A percentile compares a stretch with the other conserved stretches of the same genome.
phyloP scores from a whole-genome alignment of 2,329 filamentous ascomycete species.

The Incumbomyces lentus region DNA sequence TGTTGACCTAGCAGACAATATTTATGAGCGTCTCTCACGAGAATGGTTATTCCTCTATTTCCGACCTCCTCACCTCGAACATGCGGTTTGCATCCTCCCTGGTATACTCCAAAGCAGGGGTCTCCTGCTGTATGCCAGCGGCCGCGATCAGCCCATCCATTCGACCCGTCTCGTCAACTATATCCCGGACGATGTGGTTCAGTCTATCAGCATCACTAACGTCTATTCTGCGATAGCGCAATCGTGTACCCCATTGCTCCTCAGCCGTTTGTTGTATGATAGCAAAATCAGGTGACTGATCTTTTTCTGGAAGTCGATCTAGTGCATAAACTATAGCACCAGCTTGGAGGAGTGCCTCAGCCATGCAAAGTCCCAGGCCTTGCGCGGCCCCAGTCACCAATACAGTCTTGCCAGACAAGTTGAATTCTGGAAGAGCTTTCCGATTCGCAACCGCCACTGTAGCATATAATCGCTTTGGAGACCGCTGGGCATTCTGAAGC shows the following conservation, averaged over 20 bases:
- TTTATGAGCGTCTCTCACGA: too few species aligned
- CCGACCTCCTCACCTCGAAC: constrained; percentile 35
- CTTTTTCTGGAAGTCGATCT: constrained; percentile 26
- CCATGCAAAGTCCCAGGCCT: constrained; percentile 62
- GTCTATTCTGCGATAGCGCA: constrained; percentile 70
- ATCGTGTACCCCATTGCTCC: constrained; percentile 53
- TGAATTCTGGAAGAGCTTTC: constrained; percentile 57
- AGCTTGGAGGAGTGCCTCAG: constrained; percentile 63
- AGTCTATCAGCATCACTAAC: constrained; percentile 62
- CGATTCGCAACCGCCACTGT: too few species aligned
- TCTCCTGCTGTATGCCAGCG: constrained; percentile 69
- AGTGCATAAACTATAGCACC: constrained; percentile 49
- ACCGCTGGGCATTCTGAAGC: too few species aligned
- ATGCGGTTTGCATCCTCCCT: constrained; percentile 49
- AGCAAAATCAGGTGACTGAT: constrained; percentile 49
- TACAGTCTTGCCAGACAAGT: constrained; percentile 58
- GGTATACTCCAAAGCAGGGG: constrained; percentile 66
- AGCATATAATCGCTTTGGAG: too few species aligned
- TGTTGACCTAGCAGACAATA: constrained; percentile 32
- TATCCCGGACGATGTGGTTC: constrained; percentile 56
- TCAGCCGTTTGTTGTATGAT: constrained; percentile 48
- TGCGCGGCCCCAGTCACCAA: constrained; percentile 61
- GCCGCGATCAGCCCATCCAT: constrained; percentile 71
- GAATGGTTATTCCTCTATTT: too few species aligned
- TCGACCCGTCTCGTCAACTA: constrained; percentile 59